Percentiles rank a stretch among this genome's conserved stretches.
These are phyloP conservation scores for Parasarocladium wereldwijsianum DNA, from an alignment of 2,329 filamentous ascomycete species.

Conservation along the genomic window DNA sequence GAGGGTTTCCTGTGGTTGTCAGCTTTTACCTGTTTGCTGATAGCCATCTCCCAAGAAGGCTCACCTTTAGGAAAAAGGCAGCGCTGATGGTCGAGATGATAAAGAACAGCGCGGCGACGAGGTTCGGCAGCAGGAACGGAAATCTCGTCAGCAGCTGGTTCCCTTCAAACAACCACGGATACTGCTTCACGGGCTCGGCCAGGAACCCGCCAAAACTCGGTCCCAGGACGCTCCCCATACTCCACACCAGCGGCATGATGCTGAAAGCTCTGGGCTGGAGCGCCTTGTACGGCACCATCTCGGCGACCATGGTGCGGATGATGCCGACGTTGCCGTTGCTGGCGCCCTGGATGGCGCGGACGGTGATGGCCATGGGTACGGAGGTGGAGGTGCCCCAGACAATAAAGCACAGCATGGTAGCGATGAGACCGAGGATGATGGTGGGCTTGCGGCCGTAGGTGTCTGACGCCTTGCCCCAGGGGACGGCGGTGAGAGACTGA, in stretches of 20 bases:
- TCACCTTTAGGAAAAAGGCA: conserved; percentile 59
- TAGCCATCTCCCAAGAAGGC: no score
- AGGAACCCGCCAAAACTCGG: conserved; percentile 79
- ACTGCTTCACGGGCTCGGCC: conserved; percentile 63
- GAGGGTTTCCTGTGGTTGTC: conserved; percentile 51
- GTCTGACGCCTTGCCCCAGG: conserved; percentile 69
- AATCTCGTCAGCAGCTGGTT: conserved; percentile 56
- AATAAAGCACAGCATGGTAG: conserved; percentile 69
- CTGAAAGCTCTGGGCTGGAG: conserved; percentile 82
- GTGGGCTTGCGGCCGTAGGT: conserved; percentile 67
- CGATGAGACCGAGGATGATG: conserved; percentile 58
- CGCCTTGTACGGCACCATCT: conserved; percentile 77
- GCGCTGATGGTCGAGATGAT: conserved; percentile 60
- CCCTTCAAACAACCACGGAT: conserved; percentile 54
- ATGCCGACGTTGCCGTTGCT: conserved; percentile 93
- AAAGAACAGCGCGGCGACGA: conserved; percentile 65
- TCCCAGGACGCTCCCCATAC: conserved; percentile 73
- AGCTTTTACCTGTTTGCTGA: background rate
- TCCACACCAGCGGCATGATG: conserved; percentile 86
- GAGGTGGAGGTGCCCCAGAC: conserved; percentile 73
- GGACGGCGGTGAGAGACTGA: conserved; percentile 57
- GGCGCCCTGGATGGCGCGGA: conserved; percentile 65
- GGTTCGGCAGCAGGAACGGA: conserved; percentile 74
- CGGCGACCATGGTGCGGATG: conserved; percentile 79
- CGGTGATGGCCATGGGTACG: conserved; percentile 63